Evolutionary conservation across 345 rosid species (phyloP).

Genomic region (Hypericum perforatum): DNA sequence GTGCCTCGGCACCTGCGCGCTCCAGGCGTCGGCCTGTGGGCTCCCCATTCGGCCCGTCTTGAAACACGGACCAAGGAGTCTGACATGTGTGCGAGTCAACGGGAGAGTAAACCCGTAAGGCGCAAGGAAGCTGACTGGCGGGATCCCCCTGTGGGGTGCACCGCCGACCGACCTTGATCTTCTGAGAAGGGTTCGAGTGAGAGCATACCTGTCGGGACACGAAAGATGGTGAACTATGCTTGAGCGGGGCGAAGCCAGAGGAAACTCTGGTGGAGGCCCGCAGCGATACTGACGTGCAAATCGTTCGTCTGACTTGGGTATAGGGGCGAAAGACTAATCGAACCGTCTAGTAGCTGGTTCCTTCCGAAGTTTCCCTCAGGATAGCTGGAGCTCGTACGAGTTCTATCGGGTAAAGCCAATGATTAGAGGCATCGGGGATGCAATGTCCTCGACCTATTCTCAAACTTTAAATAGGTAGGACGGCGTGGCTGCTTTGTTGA

Average conservation of each 20-base stretch:
- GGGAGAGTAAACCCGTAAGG: slow-evolving; percentile 23
- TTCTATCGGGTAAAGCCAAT: slow-evolving; percentile 1
- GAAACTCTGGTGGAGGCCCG: slow-evolving; percentile 3
- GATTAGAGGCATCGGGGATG: background rate
- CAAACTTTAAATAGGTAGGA: background rate
- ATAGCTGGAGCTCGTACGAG: background rate
- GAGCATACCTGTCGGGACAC: background rate
- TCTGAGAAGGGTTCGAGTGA: slow-evolving; percentile 1
- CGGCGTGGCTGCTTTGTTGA: background rate
- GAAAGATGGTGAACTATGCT: background rate
- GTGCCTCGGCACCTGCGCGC: background rate
- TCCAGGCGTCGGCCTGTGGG: slow-evolving; percentile 23
- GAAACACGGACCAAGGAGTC: slow-evolving; percentile 58
- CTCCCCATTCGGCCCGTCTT: slow-evolving; percentile 43
- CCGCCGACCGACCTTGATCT: slow-evolving; percentile 4
- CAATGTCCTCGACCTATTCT: background rate
- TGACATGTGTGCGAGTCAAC: slow-evolving; percentile 40
- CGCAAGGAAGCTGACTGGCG: too few species aligned
- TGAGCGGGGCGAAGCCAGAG: slow-evolving; percentile 1
- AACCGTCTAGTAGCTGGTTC: slow-evolving; percentile 1
- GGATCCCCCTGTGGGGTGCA: background rate
- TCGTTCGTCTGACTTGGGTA: background rate
- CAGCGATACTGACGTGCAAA: background rate
- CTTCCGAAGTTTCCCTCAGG: slow-evolving; percentile 2
- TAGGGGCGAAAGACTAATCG: background rate